A percentile compares a stretch with the other conserved stretches of the same genome.
Conservation (phyloP, 148 eudicot species). For the Nyssa sinensis region DNA sequence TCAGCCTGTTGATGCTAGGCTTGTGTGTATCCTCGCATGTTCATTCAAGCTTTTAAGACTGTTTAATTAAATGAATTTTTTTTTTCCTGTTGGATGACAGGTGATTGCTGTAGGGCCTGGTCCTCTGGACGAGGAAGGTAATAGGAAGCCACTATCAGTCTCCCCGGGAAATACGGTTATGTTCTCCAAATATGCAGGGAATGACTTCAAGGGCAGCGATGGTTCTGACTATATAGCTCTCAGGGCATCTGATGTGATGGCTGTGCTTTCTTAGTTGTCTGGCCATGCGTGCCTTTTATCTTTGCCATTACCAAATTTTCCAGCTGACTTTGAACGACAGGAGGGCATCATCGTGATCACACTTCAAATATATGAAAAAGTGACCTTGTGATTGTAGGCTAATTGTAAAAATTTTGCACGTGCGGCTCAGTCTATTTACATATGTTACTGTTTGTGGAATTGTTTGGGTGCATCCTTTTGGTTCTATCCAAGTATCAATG, state of each 20-base stretch:
- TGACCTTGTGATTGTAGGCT: background rate
- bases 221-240: conserved; percentile 77
- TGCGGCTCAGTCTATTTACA: background rate
- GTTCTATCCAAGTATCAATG: no score
- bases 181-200: conserved; percentile 88
- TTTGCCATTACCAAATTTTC: background rate
- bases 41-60: background rate
- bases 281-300: background rate
- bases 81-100: conserved; percentile 32
- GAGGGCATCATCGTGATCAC: background rate
- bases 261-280: conserved; percentile 65
- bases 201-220: conserved; percentile 78
- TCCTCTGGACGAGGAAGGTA: conserved; percentile 74
- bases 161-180: conserved; percentile 71
- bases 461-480: no score
- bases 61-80: background rate
- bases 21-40: background rate
- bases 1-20: background rate
- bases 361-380: background rate
- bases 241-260: conserved; percentile 75
- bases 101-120: conserved; percentile 88
- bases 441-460: background rate
- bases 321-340: background rate
- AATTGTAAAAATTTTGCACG: background rate
- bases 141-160: conserved; percentile 54